A percentile compares a stretch with the other conserved stretches of the same genome.
Evolutionary conservation across 108 stramenopile species (phyloP).

Genomic region (Skeletonema marinoi): DNA sequence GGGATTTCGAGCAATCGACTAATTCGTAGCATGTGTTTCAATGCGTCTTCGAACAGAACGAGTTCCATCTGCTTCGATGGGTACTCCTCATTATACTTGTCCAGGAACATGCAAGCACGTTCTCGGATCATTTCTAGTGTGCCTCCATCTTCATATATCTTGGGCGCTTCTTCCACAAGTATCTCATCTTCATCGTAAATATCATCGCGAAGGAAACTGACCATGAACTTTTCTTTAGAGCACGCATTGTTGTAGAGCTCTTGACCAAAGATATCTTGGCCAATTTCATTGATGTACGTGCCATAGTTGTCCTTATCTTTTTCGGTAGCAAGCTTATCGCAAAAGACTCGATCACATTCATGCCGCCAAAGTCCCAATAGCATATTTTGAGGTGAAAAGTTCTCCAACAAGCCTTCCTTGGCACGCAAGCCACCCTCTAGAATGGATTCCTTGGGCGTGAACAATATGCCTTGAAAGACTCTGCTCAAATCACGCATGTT

Average conservation of each 20-base stretch:
- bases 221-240: slow-evolving; percentile 70
- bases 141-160: slow-evolving; percentile 90
- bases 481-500: slow-evolving; percentile 91
- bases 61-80: slow-evolving; percentile 86
- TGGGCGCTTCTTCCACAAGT: slow-evolving; percentile 84
- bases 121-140: slow-evolving; percentile 71
- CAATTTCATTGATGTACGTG: slow-evolving; percentile 59
- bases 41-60: slow-evolving; percentile 92
- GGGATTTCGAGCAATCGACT: slow-evolving; percentile 89
- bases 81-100: slow-evolving; percentile 82
- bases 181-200: slow-evolving; percentile 85
- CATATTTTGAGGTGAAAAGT: slow-evolving; percentile 58
- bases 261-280: slow-evolving; percentile 53
- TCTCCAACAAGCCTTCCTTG: slow-evolving; percentile 43
- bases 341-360: slow-evolving; percentile 90
- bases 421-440: slow-evolving; percentile 63
- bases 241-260: slow-evolving; percentile 42
- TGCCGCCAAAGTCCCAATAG: slow-evolving; percentile 84
- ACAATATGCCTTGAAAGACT: slow-evolving; percentile 90
- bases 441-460: slow-evolving; percentile 83
- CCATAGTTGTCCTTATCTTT: slow-evolving; percentile 84
- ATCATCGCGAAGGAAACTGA: slow-evolving; percentile 90
- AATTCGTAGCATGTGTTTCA: slow-evolving; percentile 85
- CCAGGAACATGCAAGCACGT: slow-evolving; percentile 72
- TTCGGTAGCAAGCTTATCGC: slow-evolving; percentile 84